Evolutionary conservation across 805 yeast species (phyloP), one percentile per base, ranked within the genome.

Genomic region (Ogataea methanolica): DNA sequence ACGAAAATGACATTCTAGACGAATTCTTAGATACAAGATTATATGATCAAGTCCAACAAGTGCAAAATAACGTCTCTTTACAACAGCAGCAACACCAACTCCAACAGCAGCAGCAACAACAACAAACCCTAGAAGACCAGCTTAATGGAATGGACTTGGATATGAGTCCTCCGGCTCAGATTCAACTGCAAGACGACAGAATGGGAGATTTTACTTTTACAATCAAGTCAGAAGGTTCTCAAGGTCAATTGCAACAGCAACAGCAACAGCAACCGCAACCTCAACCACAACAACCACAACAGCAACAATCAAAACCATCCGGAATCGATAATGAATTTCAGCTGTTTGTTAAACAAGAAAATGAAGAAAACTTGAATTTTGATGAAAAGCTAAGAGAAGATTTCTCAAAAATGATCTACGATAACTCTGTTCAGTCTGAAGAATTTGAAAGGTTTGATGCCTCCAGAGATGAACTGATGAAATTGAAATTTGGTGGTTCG

Each of bases 21-120:
- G 85, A 81, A 57, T 78, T 78, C 46, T 64, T 78, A 45, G 82
- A 78, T 56, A 74, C 76, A 52, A 63, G 81, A 46, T 74, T 77
- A 9, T 77, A 74, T 50, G 80, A 76, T 36, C 60, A 48, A 37
- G 49, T 43, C 22, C 49, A 44, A 15, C 60, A 48, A 37, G 49
- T 43, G 6, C 26, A 15, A 15, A 26, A 31, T 9, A 26, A 22
- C 12, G 12, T 23, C 15, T 19, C 23, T 16, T 17, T 14, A 39
- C 46, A 39, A 19, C 39, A 45, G 12, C 36, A 41, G 11, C 40
- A 38, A 2, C 36, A 23, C 2, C 44, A 52, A n/a, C 50, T 38
- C 33, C 44, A 38, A 21, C 41, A 42, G n/a, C 23, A 41, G 26
- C 36, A 35, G 15, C 36, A 39, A 5, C 29, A 36, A 3, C 43